Evolutionary conservation across 768 basidiomycete genomes (phyloP), one percentile per base, ranked within the genome.

Genomic region (Heimioporus sp.): DNA sequence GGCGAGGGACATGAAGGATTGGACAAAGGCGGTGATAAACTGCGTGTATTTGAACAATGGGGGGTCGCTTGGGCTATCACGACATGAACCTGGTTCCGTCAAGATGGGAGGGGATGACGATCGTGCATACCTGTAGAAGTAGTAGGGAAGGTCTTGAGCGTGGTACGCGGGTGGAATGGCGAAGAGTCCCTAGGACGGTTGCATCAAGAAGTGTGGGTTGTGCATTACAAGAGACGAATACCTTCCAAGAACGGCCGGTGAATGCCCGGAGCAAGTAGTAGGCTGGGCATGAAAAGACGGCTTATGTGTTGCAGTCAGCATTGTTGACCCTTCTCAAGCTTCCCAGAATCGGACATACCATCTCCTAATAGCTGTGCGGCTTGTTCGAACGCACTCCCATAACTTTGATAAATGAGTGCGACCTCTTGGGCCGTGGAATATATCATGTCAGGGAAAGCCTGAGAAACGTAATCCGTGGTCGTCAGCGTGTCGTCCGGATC

Each of bases 361-460:
- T 80, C 78, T 0, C 73, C 73, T 64, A 72, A 70, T 15, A 73
- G 72, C 9, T 55, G 53, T 12, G 48, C 69, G 3, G 62, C 72
- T 42, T 76, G 75, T 21, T 68, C 60, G 7, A 71, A 39, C 4
- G 64, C 54, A 17, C 66, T 67, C 1, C 72, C 75, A 6, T 68
- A 48, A n/a, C 41, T 37, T 40, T 54, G 46, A 52, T 79, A 80
- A 5, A 65, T 37, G 4, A 32, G 31, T 0, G 66, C 61, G 0
- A 61, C 71, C n/a, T 50, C 57, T n/a, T 60, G 48, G 13, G 65
- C 57, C 38, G 76, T 57, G 2, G 30, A n/a, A 8, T 54, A 19
- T 1, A 58, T 60, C 40, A 79, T 61, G 9, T 68, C 56, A 0
- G 79, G 78, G 63, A 77, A 80, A 10, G 80, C 63, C 10, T 72